Base-by-base conservation (phyloP, 805 yeast species). In the Schwanniomyces polymorphus region DNA sequence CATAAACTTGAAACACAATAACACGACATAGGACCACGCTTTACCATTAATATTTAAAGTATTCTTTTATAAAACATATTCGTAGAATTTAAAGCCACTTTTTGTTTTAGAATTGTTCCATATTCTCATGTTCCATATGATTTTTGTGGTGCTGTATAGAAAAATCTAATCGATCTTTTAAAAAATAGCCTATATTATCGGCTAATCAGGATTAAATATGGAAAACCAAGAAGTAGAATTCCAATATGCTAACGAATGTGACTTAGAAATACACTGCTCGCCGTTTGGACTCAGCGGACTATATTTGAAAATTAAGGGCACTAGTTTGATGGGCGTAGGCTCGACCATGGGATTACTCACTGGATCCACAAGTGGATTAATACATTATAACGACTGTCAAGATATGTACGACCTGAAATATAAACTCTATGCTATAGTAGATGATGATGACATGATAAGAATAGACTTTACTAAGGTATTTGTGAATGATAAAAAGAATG, bases 281-380 rank as follows among this genome's bases (percentile, higher is more conserved):
- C 83, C 84, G 2, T 79, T 79, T 56, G 84, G 84, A 11, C 67
- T 79, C 17, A 69, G 78, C 29, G 83, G 83, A 11, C 56, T 78
- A 8, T 79, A 78, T 56, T 66, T 79, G 34, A 76, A 76, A 48
- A 65, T 79, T 12, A 66, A 63, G 5, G 81, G 76, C 7, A 74
- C 79, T 0, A 75, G 76, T 42, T 64, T 78, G 7, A 75, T 78
- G 61, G 84, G 84, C 0, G 75, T 79, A 6, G 84, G 84, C 3
- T 73, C 80, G 8, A 78, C 82, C 14, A 77, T 79, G 82, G 82
- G 82, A 7, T 63, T 79, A 34, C 68, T 79, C n/a, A 76, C 82
- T 0, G 83, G 83, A 7, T 64, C 73, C 5, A 75, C 81, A 17
- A 69, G 65, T 27, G 84, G 84, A 1, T 63, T 63, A 44, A 65